Conservation (phyloP, 148 eudicot species). For the Drosera capensis region DNA sequence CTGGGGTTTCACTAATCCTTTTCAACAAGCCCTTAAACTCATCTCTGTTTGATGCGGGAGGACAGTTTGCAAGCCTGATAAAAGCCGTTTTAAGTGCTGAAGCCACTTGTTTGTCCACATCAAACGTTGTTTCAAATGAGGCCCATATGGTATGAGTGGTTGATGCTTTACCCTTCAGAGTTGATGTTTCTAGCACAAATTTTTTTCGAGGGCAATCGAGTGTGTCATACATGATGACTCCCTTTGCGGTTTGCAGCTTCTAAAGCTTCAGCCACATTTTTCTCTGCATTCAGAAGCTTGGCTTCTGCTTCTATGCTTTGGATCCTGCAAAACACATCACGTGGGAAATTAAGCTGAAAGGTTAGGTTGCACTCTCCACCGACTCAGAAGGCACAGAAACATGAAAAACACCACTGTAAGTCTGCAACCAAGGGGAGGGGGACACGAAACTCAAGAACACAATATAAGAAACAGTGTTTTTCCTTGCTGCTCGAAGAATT, state of each 20-base stretch:
- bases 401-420: no score
- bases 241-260: constrained; percentile 71
- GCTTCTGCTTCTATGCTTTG: constrained; percentile 65
- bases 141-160: constrained; percentile 54
- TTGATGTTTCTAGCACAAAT: constrained; percentile 36
- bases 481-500: constrained; percentile 79
- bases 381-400: no score
- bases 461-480: constrained; percentile 4
- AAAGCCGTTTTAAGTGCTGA: constrained; percentile 75
- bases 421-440: neutral
- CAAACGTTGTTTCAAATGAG: constrained; percentile 75
- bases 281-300: constrained; percentile 45
- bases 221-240: constrained; percentile 72
- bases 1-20: constrained; percentile 73
- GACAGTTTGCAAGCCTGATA: constrained; percentile 47
- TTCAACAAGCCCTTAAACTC: constrained; percentile 54
- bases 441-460: neutral
- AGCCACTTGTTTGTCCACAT: constrained; percentile 90
- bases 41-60: constrained; percentile 44
- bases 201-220: constrained; percentile 44
- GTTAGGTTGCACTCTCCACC: no score
- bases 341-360: no score
- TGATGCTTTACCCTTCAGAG: constrained; percentile 32
- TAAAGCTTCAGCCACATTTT: constrained; percentile 51
- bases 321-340: constrained; percentile 38